Percentiles rank a stretch among this genome's conserved stretches.
Conservation (phyloP, 1,284 basidiomycete genomes). For the Stereum hirsutum region DNA sequence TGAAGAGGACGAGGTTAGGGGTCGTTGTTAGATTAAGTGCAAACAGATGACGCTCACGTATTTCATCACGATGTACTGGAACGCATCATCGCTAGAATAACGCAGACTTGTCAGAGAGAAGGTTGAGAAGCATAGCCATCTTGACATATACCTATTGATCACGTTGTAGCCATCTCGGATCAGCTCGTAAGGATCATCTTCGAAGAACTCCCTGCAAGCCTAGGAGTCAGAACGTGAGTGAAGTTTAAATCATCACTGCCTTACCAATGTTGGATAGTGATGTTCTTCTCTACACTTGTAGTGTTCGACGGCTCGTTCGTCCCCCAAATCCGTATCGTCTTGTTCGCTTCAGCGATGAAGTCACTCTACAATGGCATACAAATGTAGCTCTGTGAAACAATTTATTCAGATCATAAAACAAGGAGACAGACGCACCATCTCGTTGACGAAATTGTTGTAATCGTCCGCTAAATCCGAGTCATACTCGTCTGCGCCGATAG, state of each 20-base stretch:
- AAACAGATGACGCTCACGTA: conserved; percentile 6
- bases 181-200: conserved; percentile 20
- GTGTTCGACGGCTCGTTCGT: conserved; percentile 23
- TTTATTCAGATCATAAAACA: neutral
- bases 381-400: neutral
- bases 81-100: conserved; percentile 19
- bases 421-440: conserved; percentile 14
- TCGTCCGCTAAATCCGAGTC: conserved; percentile 21
- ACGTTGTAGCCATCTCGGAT: conserved; percentile 20
- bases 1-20: too few relatives aligned
- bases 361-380: conserved; percentile 8
- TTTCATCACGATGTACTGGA: conserved; percentile 26
- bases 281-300: conserved; percentile 17
- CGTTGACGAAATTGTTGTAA: conserved; percentile 25
- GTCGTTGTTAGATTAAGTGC: neutral
- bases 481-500: conserved; percentile 26
- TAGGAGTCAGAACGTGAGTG: neutral
- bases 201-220: conserved; percentile 21
- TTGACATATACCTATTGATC: conserved; percentile 22
- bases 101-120: neutral
- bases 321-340: conserved; percentile 24
- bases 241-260: neutral
- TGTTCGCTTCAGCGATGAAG: conserved; percentile 17
- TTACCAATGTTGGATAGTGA: conserved; percentile 29
- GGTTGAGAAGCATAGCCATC: neutral